Conservation (phyloP, 371 early-diverging fungal species). For the Mucor racemosus region DNA sequence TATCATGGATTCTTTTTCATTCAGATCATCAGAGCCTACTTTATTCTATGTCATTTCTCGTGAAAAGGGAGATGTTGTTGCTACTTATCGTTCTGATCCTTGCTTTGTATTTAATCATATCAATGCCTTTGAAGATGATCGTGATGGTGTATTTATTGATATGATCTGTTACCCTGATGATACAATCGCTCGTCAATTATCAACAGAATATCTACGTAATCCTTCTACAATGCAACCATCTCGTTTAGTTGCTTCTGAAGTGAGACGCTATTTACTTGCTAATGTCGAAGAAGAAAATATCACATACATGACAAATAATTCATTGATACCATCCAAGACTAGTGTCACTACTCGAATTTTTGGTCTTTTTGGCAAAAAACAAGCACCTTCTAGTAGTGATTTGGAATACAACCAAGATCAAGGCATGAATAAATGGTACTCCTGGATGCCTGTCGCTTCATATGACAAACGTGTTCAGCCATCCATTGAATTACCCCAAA, state of each 20-base stretch:
- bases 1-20: constrained; percentile 68
- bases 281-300: constrained; percentile 60
- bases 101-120: constrained; percentile 74
- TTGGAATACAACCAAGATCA: constrained; percentile 10
- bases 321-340: constrained; percentile 33
- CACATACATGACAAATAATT: constrained; percentile 37
- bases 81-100: constrained; percentile 65
- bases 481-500: constrained; percentile 65
- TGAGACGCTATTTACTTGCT: constrained; percentile 64
- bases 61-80: constrained; percentile 63
- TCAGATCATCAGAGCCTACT: constrained; percentile 57
- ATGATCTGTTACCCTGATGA: constrained; percentile 68
- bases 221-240: constrained; percentile 45
- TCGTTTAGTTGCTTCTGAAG: constrained; percentile 55
- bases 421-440: constrained; percentile 28
- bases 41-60: constrained; percentile 74
- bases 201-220: constrained; percentile 55
- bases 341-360: constrained; percentile 37
- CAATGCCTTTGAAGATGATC: constrained; percentile 73
- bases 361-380: constrained; percentile 24
- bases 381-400: constrained; percentile 4
- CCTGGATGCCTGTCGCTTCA: constrained; percentile 38
- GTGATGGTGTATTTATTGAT: constrained; percentile 65
- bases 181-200: constrained; percentile 61
- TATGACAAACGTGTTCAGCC: constrained; percentile 31